A percentile compares a stretch with the other conserved stretches of the same genome.
These are phyloP conservation scores for Graphiopsis chlorocephala DNA, from an alignment of 2,329 filamentous ascomycete species.

Conservation along the genomic window DNA sequence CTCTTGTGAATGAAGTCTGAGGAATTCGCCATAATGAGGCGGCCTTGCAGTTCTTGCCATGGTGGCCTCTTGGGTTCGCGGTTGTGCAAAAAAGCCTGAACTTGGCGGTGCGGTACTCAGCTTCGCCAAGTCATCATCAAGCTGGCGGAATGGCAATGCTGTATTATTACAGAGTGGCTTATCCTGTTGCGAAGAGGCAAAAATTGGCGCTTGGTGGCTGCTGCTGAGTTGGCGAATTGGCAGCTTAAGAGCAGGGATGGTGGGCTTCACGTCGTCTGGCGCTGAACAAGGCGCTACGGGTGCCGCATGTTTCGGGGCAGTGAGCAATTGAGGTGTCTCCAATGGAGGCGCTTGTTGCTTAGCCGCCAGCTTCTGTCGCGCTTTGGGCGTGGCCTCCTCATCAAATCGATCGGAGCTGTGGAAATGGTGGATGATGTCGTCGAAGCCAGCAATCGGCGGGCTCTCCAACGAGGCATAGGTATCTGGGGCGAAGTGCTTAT, in stretches of 20 bases:
- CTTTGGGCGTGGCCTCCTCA: not conserved
- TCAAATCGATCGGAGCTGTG: conserved; percentile 13
- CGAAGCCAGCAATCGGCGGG: not conserved
- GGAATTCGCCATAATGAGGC: not conserved
- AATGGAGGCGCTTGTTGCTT: not conserved
- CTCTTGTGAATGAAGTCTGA: not conserved
- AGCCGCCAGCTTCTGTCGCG: not conserved
- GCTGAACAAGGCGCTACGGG: not conserved
- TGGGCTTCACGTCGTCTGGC: not conserved
- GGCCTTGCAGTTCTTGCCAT: not conserved
- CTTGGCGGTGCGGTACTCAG: not conserved
- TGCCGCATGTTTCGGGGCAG: not conserved
- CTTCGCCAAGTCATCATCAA: not conserved
- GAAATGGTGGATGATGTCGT: conserved; percentile 19
- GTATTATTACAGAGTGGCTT: not conserved
- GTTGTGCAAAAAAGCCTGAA: not conserved
- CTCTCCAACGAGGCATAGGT: conserved; percentile 28
- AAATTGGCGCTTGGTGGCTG: not conserved
- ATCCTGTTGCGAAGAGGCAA: not conserved
- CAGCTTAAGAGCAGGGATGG: not conserved
- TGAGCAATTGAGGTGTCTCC: not conserved
- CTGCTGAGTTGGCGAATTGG: not conserved
- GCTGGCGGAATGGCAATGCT: not conserved
- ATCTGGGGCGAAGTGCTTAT: conserved; percentile 24
- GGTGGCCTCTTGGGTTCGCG: not conserved